A percentile compares a stretch with the other conserved stretches of the same genome.
Evolutionary conservation across 768 basidiomycete genomes (phyloP).

Genomic region (Tephrocybe rancida): DNA sequence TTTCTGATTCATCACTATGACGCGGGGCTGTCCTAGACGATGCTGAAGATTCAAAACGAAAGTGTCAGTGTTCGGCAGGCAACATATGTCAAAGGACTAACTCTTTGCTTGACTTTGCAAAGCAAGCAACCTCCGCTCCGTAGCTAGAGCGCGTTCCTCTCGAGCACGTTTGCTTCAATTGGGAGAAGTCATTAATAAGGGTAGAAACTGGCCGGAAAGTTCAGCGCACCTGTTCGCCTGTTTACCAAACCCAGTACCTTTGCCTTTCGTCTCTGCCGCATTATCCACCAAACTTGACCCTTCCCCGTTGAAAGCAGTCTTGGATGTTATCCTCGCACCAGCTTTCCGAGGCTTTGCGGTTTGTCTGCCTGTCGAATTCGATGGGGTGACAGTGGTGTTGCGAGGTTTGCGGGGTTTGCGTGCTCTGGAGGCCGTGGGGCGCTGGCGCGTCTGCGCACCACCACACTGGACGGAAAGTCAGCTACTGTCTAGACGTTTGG

Average conservation of each 20-base stretch:
- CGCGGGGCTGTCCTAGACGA: constrained; percentile 5
- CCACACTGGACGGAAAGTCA: constrained; percentile 56
- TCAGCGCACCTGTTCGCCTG: constrained; percentile 59
- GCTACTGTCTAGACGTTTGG: background rate
- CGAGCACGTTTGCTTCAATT: constrained; percentile 69
- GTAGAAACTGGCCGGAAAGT: background rate
- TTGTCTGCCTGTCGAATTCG: constrained; percentile 60
- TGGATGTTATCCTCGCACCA: constrained; percentile 65
- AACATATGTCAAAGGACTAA: constrained; percentile 11
- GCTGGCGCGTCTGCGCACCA: constrained; percentile 68
- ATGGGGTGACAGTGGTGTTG: constrained; percentile 44
- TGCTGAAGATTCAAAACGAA: background rate
- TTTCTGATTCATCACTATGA: constrained; percentile 26
- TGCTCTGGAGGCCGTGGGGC: constrained; percentile 52
- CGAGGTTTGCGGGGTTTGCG: constrained; percentile 31
- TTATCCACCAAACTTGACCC: constrained; percentile 56
- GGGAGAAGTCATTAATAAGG: background rate
- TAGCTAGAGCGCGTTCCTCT: constrained; percentile 78
- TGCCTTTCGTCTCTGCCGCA: constrained; percentile 31
- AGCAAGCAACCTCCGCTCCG: constrained; percentile 58
- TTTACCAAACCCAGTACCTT: constrained; percentile 71
- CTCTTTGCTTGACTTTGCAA: constrained; percentile 37
- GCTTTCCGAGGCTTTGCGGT: constrained; percentile 71
- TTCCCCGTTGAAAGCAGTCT: constrained; percentile 58
- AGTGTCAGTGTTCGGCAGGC: background rate